Base-by-base conservation (phyloP, 495 filamentous ascomycete genomes). In the Aspergillus heteromorphus region DNA sequence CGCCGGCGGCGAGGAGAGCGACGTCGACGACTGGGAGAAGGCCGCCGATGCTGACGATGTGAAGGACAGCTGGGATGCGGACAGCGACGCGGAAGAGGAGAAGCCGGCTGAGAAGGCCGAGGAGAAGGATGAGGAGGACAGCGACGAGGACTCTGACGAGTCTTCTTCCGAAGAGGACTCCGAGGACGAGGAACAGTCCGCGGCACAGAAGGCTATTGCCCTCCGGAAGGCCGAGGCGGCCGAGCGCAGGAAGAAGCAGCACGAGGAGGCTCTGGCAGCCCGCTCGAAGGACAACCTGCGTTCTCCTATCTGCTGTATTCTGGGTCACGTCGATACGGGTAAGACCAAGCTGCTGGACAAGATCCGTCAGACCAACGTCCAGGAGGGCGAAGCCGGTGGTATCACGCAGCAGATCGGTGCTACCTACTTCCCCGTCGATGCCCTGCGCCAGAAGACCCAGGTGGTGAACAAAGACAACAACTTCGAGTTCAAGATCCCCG, bases 401-500 rank as follows among this genome's bases (percentile, higher is more conserved):
- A 99, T 99, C 64, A 99, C 95, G 14, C 95, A 99, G 74, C 95
- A 99, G 73, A 99, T 99, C 67, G 95, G 95, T 84, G 95, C 95
- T 41, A 99, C 95, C 14, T 99, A 97, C 74, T 99, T 99, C 83
- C 95, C 95, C 17, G 90, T 92, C 51, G 93, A 97, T 50, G 89
- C 95, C 49, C 83, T 99, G 66, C 77, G 81, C 68, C 82, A 87
- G 64, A 99, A 99, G 82, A 97, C 92, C 7, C 76, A 77, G 19
- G 93, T 97, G 10, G 89, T 99, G 60, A 97, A 99, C 76, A 76
- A 82, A 63, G 92, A 97, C 58, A 85, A 86, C 60, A 79, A 77
- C 38, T 97, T 99, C 73, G 88, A 96, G 49, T 95, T 96, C 84
- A 97, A 97, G 78, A 89, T 97, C 18, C 95, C 95, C 19, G 95